Evolutionary conservation across 805 yeast species (phyloP), one percentile per base, ranked within the genome.

Genomic region (Yarrowia yakushimensis): DNA sequence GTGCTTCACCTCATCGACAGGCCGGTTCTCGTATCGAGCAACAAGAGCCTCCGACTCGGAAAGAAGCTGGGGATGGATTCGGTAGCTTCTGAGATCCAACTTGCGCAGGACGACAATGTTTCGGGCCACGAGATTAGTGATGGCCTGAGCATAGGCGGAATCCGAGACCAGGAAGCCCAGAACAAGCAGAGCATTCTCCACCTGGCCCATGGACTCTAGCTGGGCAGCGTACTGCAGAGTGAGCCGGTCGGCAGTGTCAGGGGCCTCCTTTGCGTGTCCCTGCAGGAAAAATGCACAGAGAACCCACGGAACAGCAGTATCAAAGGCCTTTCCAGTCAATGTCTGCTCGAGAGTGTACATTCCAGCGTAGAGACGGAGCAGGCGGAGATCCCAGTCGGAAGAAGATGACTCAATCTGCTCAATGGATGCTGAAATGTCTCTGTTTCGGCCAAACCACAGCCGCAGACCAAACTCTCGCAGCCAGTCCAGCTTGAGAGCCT

Each of bases 401-500:
- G 28, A 13, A 13, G 18, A 18, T 3, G 61, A 34, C 31, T 27
- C 27, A 39, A 55, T 39, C 17, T 27, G 61, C 17, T 20, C 48
- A 10, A 55, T 41, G 12, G 61, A 27, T 12, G 48, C 28, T 1
- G 28, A 8, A 22, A 39, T 43, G 37, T 62, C 65, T 11, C 34
- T 18, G 17, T 61, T 31, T 8, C 67, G 23, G 4, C 88, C 90
- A 72, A 85, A 92, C 69, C 82, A 83, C n/a, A 91, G 67, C 18
- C 78, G 70, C 61, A 88, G 66, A 0, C 85, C 83, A 31, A 92
- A 76, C 23, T 81, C 78, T 31, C 86, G 76, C 63, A 81, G 78
- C 96, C 97, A 88, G 15, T 86, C 80, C 28, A 88, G 77, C 1
- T 79, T 82, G 2, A 73, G 74, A 2, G 78, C 66, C 17, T 70